phyloP scores from a whole-genome alignment of 352 stramenopile genomes.

The Phytophthora pistaciae region DNA sequence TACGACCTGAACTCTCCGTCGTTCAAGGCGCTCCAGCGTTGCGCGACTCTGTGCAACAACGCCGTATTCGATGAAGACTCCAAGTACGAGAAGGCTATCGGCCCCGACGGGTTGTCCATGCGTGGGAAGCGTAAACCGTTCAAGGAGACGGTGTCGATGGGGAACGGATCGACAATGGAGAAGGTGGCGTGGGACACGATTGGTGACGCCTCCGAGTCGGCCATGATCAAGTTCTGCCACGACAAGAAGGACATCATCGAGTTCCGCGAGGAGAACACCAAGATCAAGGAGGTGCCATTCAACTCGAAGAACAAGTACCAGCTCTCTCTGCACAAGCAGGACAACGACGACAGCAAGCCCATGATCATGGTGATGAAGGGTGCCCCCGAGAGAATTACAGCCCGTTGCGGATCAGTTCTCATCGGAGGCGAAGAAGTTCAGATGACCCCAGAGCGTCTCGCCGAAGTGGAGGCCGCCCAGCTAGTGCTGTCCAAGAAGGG shows the following conservation, averaged over 20 bases:
- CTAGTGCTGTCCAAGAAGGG: constrained; percentile 72
- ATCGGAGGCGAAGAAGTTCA: constrained; percentile 74
- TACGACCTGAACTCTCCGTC: constrained; percentile 60
- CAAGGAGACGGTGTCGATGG: constrained; percentile 58
- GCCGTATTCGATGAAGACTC: constrained; percentile 67
- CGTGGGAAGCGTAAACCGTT: constrained; percentile 68
- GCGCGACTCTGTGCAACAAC: constrained; percentile 92
- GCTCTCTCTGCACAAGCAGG: constrained; percentile 82
- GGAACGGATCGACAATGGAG: constrained; percentile 51
- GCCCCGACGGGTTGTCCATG: constrained; percentile 46
- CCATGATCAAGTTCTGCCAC: constrained; percentile 90
- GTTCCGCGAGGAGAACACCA: constrained; percentile 66
- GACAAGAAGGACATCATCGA: constrained; percentile 86
- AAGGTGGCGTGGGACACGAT: constrained; percentile 77
- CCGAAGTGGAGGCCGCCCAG: constrained; percentile 59
- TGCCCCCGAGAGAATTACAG: constrained; percentile 96
- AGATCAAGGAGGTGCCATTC: constrained; percentile 88
- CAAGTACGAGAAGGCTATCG: constrained; percentile 77
- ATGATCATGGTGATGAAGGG: constrained; percentile 95
- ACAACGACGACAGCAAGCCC: constrained; percentile 73
- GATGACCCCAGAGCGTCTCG: constrained; percentile 93
- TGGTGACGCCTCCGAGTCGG: constrained; percentile 80
- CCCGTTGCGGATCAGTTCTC: constrained; percentile 90
- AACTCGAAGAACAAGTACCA: constrained; percentile 92
- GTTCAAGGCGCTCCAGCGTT: constrained; percentile 80